These are phyloP conservation scores for Phytophthora syringae DNA, from an alignment of 352 stramenopile genomes.

Conservation along the genomic window DNA sequence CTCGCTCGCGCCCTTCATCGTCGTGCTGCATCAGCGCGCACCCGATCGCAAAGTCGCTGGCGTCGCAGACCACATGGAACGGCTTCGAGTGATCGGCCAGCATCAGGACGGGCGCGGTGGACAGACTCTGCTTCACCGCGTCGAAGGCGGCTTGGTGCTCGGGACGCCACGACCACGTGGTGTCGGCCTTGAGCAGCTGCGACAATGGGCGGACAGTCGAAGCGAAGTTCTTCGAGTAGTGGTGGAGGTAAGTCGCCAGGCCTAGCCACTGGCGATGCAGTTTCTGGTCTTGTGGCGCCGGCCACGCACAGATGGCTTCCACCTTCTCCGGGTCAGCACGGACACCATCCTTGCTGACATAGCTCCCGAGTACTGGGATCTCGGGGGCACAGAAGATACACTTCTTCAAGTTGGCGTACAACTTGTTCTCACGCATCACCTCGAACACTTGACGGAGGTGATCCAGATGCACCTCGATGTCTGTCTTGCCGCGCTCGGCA, in stretches of 20 bases:
- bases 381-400: constrained; percentile 28
- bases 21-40: constrained; percentile 4
- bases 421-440: constrained; percentile 24
- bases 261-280: constrained; percentile 18
- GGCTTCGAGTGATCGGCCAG: constrained; percentile 5
- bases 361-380: constrained; percentile 33
- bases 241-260: constrained; percentile 26
- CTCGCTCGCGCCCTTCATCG: constrained; percentile 12
- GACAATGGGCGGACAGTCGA: constrained; percentile 11
- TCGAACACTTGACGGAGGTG: constrained; percentile 26
- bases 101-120: background rate
- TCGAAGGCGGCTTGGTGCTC: constrained; percentile 24
- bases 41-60: constrained; percentile 29
- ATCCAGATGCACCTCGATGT: constrained; percentile 21
- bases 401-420: constrained; percentile 30
- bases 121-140: background rate
- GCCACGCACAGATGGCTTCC: constrained; percentile 10
- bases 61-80: constrained; percentile 35
- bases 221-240: constrained; percentile 18
- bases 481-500: background rate
- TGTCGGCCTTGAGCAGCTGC: constrained; percentile 25
- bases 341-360: constrained; percentile 4
- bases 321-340: background rate
- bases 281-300: background rate
- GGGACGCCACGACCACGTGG: constrained; percentile 9